These are phyloP conservation scores for Gomphus bonarii DNA, from an alignment of 1,284 basidiomycete species.

Conservation along the genomic window DNA sequence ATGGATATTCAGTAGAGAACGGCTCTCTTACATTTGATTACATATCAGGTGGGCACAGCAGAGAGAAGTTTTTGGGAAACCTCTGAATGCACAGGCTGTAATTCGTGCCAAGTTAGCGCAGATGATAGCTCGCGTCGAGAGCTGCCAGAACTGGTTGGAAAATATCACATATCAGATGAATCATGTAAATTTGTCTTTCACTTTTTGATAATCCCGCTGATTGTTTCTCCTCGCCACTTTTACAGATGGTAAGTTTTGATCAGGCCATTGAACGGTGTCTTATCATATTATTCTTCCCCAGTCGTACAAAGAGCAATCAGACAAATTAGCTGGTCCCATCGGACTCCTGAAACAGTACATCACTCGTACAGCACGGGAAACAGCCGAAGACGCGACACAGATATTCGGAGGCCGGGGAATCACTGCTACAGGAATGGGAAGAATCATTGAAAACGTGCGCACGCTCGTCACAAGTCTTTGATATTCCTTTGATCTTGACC, in stretches of 20 bases:
- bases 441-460: constrained; percentile 49
- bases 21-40: constrained; percentile 6
- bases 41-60: constrained; percentile 57
- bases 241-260: constrained; percentile 4
- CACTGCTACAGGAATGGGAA: constrained; percentile 57
- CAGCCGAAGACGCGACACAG: constrained; percentile 59
- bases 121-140: constrained; percentile 80
- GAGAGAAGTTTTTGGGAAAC: constrained; percentile 80
- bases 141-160: constrained; percentile 84
- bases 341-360: constrained; percentile 66
- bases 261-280: neutral
- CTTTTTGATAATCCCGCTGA: neutral
- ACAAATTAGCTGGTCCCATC: constrained; percentile 58
- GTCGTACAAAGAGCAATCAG: constrained; percentile 14
- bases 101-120: constrained; percentile 76
- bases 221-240: neutral
- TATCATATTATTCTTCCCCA: neutral
- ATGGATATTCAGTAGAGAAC: constrained; percentile 14
- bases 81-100: constrained; percentile 73
- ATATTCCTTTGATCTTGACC: constrained; percentile 7
- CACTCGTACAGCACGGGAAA: constrained; percentile 57
- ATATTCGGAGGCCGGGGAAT: constrained; percentile 55
- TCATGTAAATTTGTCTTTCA: constrained; percentile 25
- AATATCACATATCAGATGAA: constrained; percentile 88
- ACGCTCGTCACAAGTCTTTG: neutral